These are phyloP conservation scores for Populus ilicifolia DNA, from an alignment of 345 rosid genomes.

Conservation along the genomic window DNA sequence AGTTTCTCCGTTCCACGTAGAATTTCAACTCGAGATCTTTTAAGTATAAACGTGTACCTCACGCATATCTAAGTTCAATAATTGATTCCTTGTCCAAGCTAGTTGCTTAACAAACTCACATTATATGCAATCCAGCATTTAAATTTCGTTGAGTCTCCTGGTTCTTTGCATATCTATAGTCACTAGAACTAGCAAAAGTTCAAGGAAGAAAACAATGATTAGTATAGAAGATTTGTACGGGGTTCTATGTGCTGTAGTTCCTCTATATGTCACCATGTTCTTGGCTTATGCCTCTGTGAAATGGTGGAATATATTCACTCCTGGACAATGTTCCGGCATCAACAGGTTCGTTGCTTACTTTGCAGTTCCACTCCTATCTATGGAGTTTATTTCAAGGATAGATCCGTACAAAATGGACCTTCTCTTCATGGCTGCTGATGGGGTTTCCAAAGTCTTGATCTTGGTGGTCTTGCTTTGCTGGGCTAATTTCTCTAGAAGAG, in stretches of 20 bases:
- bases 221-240: constrained; percentile 18
- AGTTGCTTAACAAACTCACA: too few relatives aligned
- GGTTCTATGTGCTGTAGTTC: constrained; percentile 26
- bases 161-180: too few relatives aligned
- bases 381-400: constrained; percentile 24
- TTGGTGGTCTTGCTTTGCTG: constrained; percentile 9
- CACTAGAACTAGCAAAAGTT: too few relatives aligned
- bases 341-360: constrained; percentile 31
- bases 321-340: constrained; percentile 32
- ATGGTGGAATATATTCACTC: constrained; percentile 32
- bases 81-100: too few relatives aligned
- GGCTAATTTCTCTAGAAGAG: constrained; percentile 15
- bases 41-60: too few relatives aligned
- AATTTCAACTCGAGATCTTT: too few relatives aligned
- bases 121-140: too few relatives aligned
- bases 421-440: constrained; percentile 23
- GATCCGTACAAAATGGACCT: constrained; percentile 28
- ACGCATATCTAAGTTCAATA: too few relatives aligned
- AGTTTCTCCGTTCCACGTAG: too few relatives aligned
- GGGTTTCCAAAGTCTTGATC: constrained; percentile 11
- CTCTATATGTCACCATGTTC: constrained; percentile 32
- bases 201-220: constrained; percentile 16
- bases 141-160: too few relatives aligned
- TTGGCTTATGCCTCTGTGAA: constrained; percentile 30
- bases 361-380: constrained; percentile 30